phyloP scores from a whole-genome alignment of 176 grass and related monocot genomes.

The Carex pumila region DNA sequence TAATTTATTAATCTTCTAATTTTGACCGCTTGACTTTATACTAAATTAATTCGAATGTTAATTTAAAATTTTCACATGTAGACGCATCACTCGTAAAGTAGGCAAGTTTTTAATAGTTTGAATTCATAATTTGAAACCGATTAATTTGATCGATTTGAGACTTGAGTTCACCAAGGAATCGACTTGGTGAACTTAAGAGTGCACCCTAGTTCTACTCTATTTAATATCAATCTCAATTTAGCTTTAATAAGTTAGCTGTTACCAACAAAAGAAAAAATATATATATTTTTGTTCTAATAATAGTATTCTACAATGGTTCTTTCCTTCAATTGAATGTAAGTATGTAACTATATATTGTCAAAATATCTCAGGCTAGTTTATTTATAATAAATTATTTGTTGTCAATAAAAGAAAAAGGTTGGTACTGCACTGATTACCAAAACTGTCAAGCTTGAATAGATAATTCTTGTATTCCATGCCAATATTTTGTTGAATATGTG shows the following conservation, averaged over 20 bases:
- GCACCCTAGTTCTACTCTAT: no score
- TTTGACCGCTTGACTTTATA: no score
- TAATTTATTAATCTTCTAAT: no score
- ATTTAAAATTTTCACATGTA: no score
- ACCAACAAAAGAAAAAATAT: not conserved
- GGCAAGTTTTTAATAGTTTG: no score
- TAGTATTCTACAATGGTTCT: not conserved
- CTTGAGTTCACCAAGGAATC: no score
- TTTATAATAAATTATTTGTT: no score
- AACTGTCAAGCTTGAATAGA: not conserved
- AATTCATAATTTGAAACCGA: no score
- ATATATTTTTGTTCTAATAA: not conserved
- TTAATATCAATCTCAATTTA: not conserved
- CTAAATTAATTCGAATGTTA: no score
- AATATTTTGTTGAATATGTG: not conserved
- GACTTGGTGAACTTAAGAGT: no score
- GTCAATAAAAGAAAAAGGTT: not conserved
- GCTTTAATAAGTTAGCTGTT: not conserved
- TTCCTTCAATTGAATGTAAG: not conserved
- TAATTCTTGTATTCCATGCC: not conserved
- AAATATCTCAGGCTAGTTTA: not conserved
- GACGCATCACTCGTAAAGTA: no score
- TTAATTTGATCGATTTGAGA: no score
- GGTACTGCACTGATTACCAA: not conserved
- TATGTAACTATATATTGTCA: not conserved